Evolutionary conservation across 495 filamentous ascomycete genomes (phyloP).

Genomic region (Talaromyces nanjingensis): DNA sequence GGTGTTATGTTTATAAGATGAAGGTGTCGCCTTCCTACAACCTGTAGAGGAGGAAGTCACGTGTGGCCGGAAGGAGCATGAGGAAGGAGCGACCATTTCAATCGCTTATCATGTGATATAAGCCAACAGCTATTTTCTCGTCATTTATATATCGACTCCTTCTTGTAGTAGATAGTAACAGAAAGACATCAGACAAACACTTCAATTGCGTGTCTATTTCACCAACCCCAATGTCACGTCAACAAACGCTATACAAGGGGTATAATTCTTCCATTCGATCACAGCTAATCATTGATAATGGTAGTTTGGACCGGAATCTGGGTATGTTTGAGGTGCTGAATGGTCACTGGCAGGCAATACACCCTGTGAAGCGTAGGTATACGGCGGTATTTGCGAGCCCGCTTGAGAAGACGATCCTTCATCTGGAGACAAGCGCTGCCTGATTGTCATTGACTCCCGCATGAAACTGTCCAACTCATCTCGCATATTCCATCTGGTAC

Average conservation of each 20-base stretch:
- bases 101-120: not conserved
- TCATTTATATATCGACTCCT: not conserved
- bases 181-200: not conserved
- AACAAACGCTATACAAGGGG: not conserved
- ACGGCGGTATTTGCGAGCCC: not conserved
- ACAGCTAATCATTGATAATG: not conserved
- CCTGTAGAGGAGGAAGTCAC: not conserved
- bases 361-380: not conserved
- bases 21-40: not conserved
- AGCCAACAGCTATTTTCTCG: not conserved
- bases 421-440: not conserved
- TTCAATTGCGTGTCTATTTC: not conserved
- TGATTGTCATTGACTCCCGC: constrained; percentile 14
- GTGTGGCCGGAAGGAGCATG: not conserved
- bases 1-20: not conserved
- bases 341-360: not conserved
- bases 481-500: constrained; percentile 28
- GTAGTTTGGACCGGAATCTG: not conserved
- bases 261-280: not conserved
- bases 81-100: not conserved
- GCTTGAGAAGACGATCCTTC: not conserved
- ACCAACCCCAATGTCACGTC: not conserved
- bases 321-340: not conserved
- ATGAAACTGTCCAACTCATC: constrained; percentile 27
- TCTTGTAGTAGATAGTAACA: not conserved